phyloP scores from a whole-genome alignment of 441 rosid genomes.

The Pelargonium fulgidum region DNA sequence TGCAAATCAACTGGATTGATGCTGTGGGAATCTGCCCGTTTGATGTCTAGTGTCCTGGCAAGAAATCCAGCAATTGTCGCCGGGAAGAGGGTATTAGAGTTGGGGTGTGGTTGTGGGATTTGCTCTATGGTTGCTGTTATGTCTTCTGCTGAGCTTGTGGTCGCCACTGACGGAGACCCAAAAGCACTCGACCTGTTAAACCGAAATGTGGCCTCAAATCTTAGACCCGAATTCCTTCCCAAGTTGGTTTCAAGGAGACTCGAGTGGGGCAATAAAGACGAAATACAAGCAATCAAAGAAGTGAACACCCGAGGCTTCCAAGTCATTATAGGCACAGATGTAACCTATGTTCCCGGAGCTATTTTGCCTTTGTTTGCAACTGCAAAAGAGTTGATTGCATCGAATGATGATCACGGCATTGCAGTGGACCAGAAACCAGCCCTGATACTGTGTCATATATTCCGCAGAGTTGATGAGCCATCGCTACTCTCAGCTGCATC shows the following conservation, averaged over 20 bases:
- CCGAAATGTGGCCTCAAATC: constrained; percentile 49
- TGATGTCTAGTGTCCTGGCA: constrained; percentile 73
- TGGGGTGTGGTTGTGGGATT: constrained; percentile 74
- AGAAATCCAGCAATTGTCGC: constrained; percentile 62
- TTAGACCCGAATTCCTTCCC: constrained; percentile 31
- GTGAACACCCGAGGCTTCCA: constrained; percentile 46
- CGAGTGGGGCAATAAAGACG: constrained; percentile 69
- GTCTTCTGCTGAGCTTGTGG: constrained; percentile 46
- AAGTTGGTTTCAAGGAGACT: constrained; percentile 49
- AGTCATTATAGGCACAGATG: constrained; percentile 76
- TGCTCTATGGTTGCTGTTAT: constrained; percentile 73
- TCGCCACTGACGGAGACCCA: constrained; percentile 71
- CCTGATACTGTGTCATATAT: constrained; percentile 64
- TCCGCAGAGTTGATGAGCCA: constrained; percentile 70
- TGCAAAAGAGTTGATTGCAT: constrained; percentile 54
- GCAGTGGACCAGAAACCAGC: constrained; percentile 32
- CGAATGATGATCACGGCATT: constrained; percentile 6
- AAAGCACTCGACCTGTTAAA: constrained; percentile 52
- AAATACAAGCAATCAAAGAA: constrained; percentile 45
- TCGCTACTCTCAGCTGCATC: constrained; percentile 60
- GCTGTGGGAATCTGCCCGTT: constrained; percentile 94
- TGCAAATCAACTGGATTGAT: constrained; percentile 88
- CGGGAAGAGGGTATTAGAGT: constrained; percentile 61
- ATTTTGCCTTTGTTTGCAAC: constrained; percentile 63
- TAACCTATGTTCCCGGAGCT: constrained; percentile 64